These are phyloP conservation scores for Avena insularis DNA, from an alignment of 176 grass and related monocot genomes.

Conservation along the genomic window DNA sequence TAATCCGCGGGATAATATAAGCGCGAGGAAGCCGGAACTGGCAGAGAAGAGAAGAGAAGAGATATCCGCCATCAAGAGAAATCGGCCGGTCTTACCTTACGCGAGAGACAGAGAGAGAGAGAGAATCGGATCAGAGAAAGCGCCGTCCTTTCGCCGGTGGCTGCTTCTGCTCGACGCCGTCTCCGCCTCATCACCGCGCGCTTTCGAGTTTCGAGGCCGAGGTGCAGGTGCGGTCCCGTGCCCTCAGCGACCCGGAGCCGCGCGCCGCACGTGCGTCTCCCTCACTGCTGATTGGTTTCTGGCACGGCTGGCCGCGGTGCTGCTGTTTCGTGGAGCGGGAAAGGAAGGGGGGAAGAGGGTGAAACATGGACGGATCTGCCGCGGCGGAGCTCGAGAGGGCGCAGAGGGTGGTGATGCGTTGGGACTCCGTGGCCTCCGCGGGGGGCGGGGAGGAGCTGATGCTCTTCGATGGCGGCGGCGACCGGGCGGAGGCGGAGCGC, in stretches of 20 bases:
- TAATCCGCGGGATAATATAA: slow-evolving; percentile 28
- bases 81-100: slow-evolving; percentile 17
- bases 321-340: neutral
- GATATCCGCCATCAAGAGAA: neutral
- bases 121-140: neutral
- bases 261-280: neutral
- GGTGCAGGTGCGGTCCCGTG: neutral
- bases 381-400: slow-evolving; percentile 62
- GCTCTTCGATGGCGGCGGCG: slow-evolving; percentile 52
- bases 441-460: slow-evolving; percentile 56
- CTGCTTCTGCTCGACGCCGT: slow-evolving; percentile 17
- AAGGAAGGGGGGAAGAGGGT: neutral
- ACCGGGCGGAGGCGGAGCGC: slow-evolving; percentile 55
- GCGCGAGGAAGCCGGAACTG: neutral
- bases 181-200: neutral
- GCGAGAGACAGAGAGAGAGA: neutral
- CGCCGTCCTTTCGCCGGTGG: neutral
- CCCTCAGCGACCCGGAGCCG: neutral
- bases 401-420: slow-evolving; percentile 69
- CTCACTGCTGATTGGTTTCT: neutral
- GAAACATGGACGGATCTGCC: slow-evolving; percentile 67
- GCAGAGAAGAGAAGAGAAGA: no score
- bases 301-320: neutral
- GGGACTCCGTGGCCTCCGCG: slow-evolving; percentile 55
- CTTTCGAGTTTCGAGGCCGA: neutral